Conservation (phyloP, 768 basidiomycete genomes). For the Suillus decipiens region DNA sequence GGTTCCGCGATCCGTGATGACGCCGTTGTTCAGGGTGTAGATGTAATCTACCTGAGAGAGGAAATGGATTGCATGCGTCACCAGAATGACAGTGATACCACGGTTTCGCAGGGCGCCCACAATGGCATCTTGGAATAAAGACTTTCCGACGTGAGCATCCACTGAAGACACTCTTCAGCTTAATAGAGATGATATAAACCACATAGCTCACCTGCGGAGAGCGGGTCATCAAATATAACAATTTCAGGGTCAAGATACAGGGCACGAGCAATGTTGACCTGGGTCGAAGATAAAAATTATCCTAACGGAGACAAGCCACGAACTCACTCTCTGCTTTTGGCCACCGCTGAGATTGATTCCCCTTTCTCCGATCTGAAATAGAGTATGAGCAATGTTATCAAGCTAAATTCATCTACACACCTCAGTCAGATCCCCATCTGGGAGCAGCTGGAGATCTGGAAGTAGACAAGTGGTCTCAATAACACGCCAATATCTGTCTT, state of each 20-base stretch:
- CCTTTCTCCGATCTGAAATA: constrained; percentile 64
- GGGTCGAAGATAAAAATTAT: background rate
- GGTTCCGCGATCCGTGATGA: constrained; percentile 50
- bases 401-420: constrained; percentile 30
- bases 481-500: constrained; percentile 64
- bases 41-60: constrained; percentile 53
- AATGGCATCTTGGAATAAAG: constrained; percentile 69
- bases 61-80: constrained; percentile 59
- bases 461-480: constrained; percentile 60
- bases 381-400: background rate
- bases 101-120: constrained; percentile 42
- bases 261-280: constrained; percentile 72
- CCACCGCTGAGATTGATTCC: constrained; percentile 70
- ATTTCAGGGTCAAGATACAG: constrained; percentile 67
- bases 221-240: constrained; percentile 63
- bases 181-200: background rate
- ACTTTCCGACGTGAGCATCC: constrained; percentile 74
- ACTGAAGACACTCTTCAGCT: constrained; percentile 37
- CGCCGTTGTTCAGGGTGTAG: constrained; percentile 46
- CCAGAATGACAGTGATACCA: constrained; percentile 55
- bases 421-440: constrained; percentile 74
- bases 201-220: constrained; percentile 52
- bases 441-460: constrained; percentile 63
- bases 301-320: background rate
- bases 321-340: constrained; percentile 56